Conservation (phyloP, 768 basidiomycete genomes). For the Russula compacta region DNA sequence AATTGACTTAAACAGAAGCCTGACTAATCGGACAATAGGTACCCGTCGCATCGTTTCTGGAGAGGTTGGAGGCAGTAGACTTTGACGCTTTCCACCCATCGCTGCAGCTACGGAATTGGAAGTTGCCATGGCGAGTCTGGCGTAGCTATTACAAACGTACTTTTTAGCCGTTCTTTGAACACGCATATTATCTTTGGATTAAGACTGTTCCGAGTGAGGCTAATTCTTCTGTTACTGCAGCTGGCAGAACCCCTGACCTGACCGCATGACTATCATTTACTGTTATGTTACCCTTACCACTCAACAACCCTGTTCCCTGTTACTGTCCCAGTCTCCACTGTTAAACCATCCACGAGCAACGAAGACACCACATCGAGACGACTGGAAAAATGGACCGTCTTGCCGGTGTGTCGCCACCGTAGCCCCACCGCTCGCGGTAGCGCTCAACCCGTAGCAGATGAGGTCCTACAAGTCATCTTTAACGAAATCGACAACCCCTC, state of each 20-base stretch:
- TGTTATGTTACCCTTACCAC: constrained; percentile 7
- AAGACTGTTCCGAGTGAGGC: no score
- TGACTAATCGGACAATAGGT: constrained; percentile 35
- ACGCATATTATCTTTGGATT: not conserved
- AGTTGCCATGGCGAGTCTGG: constrained; percentile 68
- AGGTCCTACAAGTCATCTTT: constrained; percentile 65
- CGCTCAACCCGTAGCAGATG: constrained; percentile 31
- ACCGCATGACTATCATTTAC: not conserved
- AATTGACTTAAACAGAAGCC: not conserved
- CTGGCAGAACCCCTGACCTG: not conserved
- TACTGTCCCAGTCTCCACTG: not conserved
- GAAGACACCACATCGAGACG: not conserved
- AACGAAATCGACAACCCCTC: constrained; percentile 62
- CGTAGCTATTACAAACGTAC: constrained; percentile 37
- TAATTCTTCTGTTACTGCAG: not conserved
- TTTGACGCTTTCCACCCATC: constrained; percentile 65
- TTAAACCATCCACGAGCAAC: constrained; percentile 6
- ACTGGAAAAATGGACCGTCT: constrained; percentile 20
- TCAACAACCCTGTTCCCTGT: constrained; percentile 4
- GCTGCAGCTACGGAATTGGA: constrained; percentile 64
- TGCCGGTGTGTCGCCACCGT: constrained; percentile 18
- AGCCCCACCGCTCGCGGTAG: constrained; percentile 1
- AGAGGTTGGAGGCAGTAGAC: constrained; percentile 53
- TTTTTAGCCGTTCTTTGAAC: constrained; percentile 24
- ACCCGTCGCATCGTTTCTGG: constrained; percentile 56